A percentile compares a stretch with the other conserved stretches of the same genome.
Evolutionary conservation across 1,284 basidiomycete genomes (phyloP).

Genomic region (Cystobasidium sp.): DNA sequence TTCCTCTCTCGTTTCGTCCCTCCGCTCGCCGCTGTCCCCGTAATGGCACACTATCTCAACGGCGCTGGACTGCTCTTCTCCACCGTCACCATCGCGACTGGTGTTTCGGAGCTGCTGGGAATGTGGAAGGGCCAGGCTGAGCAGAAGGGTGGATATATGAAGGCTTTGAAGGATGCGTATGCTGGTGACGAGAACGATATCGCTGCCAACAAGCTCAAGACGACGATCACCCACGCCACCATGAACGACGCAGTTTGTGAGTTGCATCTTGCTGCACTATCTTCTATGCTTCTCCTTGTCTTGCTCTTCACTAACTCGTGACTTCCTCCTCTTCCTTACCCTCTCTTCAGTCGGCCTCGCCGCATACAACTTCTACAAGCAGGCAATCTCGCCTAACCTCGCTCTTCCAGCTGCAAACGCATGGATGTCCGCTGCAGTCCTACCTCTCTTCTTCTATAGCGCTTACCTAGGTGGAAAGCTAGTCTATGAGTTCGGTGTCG

Average conservation of each 20-base stretch:
- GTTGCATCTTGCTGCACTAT: background rate
- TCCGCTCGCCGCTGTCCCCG: conserved; percentile 46
- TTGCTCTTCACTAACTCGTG: background rate
- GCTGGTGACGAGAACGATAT: conserved; percentile 51
- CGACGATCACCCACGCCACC: conserved; percentile 54
- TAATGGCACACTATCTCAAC: conserved; percentile 53
- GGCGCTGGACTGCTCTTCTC: conserved; percentile 53
- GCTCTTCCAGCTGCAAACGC: conserved; percentile 49
- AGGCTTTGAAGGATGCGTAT: conserved; percentile 47
- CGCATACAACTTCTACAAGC: conserved; percentile 54
- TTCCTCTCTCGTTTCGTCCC: conserved; percentile 50
- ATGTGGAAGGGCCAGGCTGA: conserved; percentile 51
- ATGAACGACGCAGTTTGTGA: conserved; percentile 54
- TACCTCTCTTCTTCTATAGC: conserved; percentile 54
- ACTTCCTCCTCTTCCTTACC: background rate
- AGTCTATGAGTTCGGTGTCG: conserved; percentile 54
- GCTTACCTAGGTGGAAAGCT: conserved; percentile 50
- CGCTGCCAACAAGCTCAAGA: conserved; percentile 53
- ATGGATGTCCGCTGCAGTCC: conserved; percentile 48
- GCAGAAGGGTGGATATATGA: conserved; percentile 48
- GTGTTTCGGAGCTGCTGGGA: conserved; percentile 54
- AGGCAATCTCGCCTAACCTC: conserved; percentile 48
- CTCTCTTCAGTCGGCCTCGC: conserved; percentile 50
- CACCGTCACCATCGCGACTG: conserved; percentile 53
- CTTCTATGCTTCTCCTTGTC: background rate